These are phyloP conservation scores for Themeda triandra DNA, from an alignment of 176 grass and related monocot genomes.

Conservation along the genomic window DNA sequence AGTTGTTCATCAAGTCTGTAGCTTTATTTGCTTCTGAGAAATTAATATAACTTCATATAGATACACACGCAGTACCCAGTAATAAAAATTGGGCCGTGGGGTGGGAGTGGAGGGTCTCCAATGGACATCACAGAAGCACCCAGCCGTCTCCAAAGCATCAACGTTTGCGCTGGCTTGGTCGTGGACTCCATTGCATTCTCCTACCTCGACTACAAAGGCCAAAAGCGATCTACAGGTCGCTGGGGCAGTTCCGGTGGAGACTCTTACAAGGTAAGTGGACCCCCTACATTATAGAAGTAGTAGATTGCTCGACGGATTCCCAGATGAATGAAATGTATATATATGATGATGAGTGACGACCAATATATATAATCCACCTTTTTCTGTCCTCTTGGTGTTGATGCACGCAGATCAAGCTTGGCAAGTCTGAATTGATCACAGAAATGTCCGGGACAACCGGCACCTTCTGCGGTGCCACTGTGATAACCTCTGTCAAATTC, in stretches of 20 bases:
- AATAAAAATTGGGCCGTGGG: neutral
- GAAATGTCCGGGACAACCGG: neutral
- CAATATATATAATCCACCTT: no score
- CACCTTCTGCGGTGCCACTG: fast-evolving
- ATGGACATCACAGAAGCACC: neutral
- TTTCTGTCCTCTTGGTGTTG: neutral
- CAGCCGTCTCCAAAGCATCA: neutral
- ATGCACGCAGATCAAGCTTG: neutral
- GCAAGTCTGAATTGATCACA: neutral
- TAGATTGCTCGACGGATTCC: no score
- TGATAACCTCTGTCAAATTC: neutral
- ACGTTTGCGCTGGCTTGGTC: neutral
- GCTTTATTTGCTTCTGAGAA: neutral
- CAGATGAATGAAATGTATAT: no score
- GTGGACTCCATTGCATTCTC: neutral
- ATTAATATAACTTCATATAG: no score
- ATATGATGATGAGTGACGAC: no score
- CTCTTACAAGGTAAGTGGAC: neutral
- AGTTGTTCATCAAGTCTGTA: neutral
- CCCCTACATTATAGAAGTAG: no score
- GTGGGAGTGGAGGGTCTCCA: neutral
- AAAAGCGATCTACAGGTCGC: neutral
- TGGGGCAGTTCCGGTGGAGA: neutral
- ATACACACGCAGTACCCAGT: neutral
- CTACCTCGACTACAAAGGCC: neutral